Evolutionary conservation across 495 filamentous ascomycete species (phyloP).

Genomic region (Podospora sp.): DNA sequence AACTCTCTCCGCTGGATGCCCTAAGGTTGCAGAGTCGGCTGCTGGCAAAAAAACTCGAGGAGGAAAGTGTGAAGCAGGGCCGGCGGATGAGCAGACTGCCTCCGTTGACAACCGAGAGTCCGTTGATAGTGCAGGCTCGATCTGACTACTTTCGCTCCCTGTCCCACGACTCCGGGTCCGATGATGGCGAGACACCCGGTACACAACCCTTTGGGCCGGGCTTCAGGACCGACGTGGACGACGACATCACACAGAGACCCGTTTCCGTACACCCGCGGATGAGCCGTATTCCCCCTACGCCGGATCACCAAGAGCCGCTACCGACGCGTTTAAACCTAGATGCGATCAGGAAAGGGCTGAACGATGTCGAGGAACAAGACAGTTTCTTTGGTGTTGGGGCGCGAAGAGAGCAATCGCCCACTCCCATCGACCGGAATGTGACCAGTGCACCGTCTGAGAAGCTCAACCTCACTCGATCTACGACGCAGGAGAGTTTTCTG

Average conservation of each 20-base stretch:
- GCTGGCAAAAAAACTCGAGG: conserved; percentile 83
- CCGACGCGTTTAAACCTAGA: conserved; percentile 41
- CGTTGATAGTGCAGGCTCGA: conserved; percentile 64
- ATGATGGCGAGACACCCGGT: conserved; percentile 37
- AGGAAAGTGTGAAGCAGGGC: conserved; percentile 67
- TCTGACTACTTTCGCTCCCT: conserved; percentile 74
- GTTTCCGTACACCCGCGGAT: conserved; percentile 74
- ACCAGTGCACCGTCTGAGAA: conserved; percentile 8
- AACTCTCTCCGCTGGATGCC: conserved; percentile 91
- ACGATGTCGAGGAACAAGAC: conserved; percentile 34
- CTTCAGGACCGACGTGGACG: conserved; percentile 60
- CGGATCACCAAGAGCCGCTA: conserved; percentile 51
- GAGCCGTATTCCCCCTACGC: conserved; percentile 62
- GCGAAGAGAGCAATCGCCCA: conserved; percentile 49
- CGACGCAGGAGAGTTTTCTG: conserved; percentile 26
- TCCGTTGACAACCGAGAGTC: conserved; percentile 75
- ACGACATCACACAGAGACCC: conserved; percentile 57
- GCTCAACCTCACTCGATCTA: conserved; percentile 16
- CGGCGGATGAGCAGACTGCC: conserved; percentile 83
- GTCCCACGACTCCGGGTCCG: conserved; percentile 49
- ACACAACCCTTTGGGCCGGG: conserved; percentile 45
- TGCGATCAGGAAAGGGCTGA: conserved; percentile 34
- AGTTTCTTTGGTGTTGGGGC: conserved; percentile 44
- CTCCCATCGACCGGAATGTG: conserved; percentile 31
- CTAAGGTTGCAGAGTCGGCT: conserved; percentile 86